Evolutionary conservation across 169 alveolate genomes (phyloP).

Genomic region (Theileria orientalis): DNA sequence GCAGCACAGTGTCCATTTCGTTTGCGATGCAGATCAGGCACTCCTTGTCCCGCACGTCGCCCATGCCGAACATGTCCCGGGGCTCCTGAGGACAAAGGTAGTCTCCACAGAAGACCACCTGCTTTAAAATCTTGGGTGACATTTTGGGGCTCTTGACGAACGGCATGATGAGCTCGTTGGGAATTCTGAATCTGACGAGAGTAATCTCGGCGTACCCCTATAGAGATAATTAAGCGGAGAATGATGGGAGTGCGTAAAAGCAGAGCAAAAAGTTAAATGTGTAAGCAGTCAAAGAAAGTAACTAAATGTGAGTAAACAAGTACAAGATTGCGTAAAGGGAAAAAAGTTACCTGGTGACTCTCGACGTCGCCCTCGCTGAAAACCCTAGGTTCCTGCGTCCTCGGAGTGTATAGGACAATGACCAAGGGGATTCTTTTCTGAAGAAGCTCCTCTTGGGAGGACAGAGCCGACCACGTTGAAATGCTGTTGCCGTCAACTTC

Average conservation of each 20-base stretch:
- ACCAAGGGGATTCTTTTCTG: slow-evolving; percentile 46
- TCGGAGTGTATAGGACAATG: slow-evolving; percentile 56
- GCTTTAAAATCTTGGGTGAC: slow-evolving; percentile 12
- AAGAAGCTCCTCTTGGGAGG: slow-evolving; percentile 14
- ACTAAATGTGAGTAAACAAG: background rate
- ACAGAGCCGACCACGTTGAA: slow-evolving; percentile 43
- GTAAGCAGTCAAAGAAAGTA: too few relatives aligned
- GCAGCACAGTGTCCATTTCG: slow-evolving; percentile 70
- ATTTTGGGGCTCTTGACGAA: slow-evolving; percentile 6
- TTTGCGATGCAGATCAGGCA: slow-evolving; percentile 73
- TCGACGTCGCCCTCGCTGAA: slow-evolving; percentile 60
- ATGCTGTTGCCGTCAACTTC: slow-evolving; percentile 17
- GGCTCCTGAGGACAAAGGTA: slow-evolving; percentile 54
- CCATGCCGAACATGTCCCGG: slow-evolving; percentile 66
- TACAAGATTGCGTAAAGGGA: background rate
- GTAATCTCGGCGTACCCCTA: slow-evolving; percentile 55
- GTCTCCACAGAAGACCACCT: slow-evolving; percentile 51
- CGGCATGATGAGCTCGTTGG: background rate
- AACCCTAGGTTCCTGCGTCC: slow-evolving; percentile 52
- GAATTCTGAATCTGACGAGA: slow-evolving; percentile 25
- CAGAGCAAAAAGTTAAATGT: too few relatives aligned
- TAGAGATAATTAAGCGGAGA: background rate
- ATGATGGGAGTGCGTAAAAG: too few relatives aligned
- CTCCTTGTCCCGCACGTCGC: slow-evolving; percentile 66
- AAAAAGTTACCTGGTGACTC: slow-evolving; percentile 39